phyloP scores from a whole-genome alignment of 768 basidiomycete species.

The Suillus spraguei region DNA sequence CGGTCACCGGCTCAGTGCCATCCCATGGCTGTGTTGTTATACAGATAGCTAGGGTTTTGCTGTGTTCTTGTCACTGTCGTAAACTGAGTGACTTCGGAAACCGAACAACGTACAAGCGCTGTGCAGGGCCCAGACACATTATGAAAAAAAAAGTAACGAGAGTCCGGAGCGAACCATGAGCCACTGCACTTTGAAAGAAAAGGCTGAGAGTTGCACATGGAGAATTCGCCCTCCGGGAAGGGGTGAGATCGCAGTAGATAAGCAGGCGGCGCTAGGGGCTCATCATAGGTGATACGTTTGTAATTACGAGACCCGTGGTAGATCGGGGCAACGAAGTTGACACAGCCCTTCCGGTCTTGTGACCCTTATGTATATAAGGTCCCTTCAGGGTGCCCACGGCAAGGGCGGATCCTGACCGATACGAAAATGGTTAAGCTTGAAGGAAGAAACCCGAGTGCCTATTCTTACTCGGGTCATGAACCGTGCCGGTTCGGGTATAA shows the following conservation, averaged over 20 bases:
- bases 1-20: not conserved
- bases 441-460: not conserved
- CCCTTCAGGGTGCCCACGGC: conserved; percentile 5
- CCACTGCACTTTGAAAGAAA: too few relatives aligned
- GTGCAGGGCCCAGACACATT: not conserved
- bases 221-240: not conserved
- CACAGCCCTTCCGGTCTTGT: too few relatives aligned
- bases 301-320: conserved; percentile 4
- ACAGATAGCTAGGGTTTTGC: not conserved
- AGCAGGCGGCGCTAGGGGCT: not conserved
- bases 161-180: not conserved
- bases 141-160: not conserved
- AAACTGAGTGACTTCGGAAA: not conserved
- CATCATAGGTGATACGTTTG: too few relatives aligned
- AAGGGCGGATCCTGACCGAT: not conserved
- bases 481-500: conserved; percentile 4
- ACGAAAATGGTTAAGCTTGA: conserved; percentile 6
- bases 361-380: too few relatives aligned
- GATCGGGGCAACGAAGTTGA: not conserved
- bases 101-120: not conserved
- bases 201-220: not conserved
- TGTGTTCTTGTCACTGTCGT: not conserved
- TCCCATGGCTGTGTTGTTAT: not conserved
- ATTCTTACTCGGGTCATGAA: not conserved
- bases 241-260: conserved; percentile 3